A percentile compares a stretch with the other conserved stretches of the same genome.
Conservation (phyloP, 164 flowering plant species). For the Chimonanthus praecox region DNA sequence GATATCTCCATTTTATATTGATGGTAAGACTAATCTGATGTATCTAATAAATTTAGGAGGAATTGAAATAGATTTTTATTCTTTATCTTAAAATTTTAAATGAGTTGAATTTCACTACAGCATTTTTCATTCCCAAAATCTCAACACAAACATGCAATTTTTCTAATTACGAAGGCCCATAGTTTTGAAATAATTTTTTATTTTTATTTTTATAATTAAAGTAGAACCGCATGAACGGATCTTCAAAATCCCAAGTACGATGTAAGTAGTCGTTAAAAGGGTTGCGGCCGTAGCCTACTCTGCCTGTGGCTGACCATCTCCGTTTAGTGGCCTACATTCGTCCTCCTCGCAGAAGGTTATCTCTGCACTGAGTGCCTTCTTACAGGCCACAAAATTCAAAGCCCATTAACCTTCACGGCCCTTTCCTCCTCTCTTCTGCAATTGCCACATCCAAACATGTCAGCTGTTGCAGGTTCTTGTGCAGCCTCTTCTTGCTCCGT, state of each 20-base stretch:
- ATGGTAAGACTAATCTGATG: too few species aligned
- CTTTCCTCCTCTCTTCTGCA: neutral
- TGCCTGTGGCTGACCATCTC: neutral
- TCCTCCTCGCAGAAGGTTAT: neutral
- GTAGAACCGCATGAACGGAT: too few species aligned
- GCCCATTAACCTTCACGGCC: neutral
- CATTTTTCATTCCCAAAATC: neutral
- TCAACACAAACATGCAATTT: neutral
- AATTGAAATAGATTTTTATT: too few species aligned
- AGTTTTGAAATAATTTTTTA: too few species aligned
- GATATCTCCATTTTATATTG: too few species aligned
- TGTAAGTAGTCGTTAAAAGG: neutral
- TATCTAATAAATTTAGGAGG: too few species aligned
- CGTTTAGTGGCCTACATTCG: neutral
- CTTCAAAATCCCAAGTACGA: neutral
- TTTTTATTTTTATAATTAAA: too few species aligned
- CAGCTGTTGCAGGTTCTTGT: conserved; percentile 37
- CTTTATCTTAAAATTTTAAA: too few species aligned
- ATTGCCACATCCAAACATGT: conserved; percentile 21
- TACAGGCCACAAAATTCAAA: neutral
- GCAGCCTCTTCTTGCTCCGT: conserved; percentile 38
- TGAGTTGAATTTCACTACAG: neutral
- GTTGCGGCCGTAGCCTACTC: neutral
- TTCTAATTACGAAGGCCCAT: too few species aligned
- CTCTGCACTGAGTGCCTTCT: neutral